Conservation (phyloP, 345 rosid genomes). For the Syzygium jambos region DNA sequence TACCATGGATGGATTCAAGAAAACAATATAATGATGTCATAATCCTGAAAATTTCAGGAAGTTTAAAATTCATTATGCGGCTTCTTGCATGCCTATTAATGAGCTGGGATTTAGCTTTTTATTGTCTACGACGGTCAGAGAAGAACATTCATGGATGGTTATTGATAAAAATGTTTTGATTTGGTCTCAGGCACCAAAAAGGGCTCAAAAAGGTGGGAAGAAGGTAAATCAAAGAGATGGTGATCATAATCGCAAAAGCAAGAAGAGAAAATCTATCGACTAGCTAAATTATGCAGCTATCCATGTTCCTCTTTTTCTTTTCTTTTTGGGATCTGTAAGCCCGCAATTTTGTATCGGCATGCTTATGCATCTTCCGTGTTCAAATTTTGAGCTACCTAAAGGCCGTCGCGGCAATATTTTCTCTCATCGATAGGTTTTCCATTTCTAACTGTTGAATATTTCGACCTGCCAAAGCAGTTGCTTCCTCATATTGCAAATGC, state of each 20-base stretch:
- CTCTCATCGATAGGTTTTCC: neutral
- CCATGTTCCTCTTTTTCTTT: neutral
- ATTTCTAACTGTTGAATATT: neutral
- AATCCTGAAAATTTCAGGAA: neutral
- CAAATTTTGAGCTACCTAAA: neutral
- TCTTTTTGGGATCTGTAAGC: neutral
- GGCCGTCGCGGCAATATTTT: neutral
- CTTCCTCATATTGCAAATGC: neutral
- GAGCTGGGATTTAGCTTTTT: neutral
- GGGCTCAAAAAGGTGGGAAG: constrained; percentile 18
- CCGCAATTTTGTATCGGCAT: neutral
- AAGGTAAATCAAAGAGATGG: constrained; percentile 17
- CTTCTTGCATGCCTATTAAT: neutral
- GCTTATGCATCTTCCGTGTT: neutral
- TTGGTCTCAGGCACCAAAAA: constrained; percentile 22
- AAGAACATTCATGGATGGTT: neutral
- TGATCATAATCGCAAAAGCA: constrained; percentile 10
- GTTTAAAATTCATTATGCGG: neutral
- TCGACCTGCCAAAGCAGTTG: neutral
- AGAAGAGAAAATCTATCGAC: constrained; percentile 15
- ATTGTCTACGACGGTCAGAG: neutral
- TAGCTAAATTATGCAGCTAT: neutral
- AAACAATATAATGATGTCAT: neutral
- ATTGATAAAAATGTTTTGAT: neutral
- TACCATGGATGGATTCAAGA: neutral